Evolutionary conservation across 441 rosid species (phyloP), one percentile per base, ranked within the genome.

Genomic region (Iberis amara): DNA sequence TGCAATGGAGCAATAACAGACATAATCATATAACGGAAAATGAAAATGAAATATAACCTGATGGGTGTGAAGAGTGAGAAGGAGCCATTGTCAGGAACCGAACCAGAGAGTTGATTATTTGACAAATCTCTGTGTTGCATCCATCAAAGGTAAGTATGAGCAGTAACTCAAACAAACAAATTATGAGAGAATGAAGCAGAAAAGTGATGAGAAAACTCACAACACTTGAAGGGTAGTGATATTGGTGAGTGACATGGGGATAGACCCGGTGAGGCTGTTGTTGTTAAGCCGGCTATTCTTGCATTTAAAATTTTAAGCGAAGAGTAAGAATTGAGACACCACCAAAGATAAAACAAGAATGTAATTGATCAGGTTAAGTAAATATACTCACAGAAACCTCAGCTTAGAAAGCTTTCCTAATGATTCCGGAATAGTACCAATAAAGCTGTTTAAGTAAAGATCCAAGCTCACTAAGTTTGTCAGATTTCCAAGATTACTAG

Each of bases 51-150:
- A 21, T 21, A 15, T 48, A 64, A 86, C 97, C 97, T 89, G 53
- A 89, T 86, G 42, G 97, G 97, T 36, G 95, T 89, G 70, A 89
- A 89, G 39, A 89, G 71, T 37, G 97, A 89, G 69, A 89, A 89
- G 38, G 97, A 89, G 47, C 97, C 97, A 73, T 79, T 86, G 62
- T 86, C 95, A 35, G 97, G 97, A 58, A 89, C 94, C 50, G 64
- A 82, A 53, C 94, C 89, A 14, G 89, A 80, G 27, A 85, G 87
- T 26, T 5, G 78, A 59, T 85, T 85, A 68, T 85, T 82, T 62
- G 94, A 85, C 35, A 85, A 77, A 77, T 82, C 94, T 79, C 89
- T 85, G 71, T 50, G 44, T 51, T 52, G 47, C 56, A 57, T n/a
- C 0, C 3, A 39, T 8, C 37, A 52, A 55, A 12, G 10, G 28